These are phyloP conservation scores for Dactylellina parvicollis DNA, from an alignment of 2,329 filamentous ascomycete genomes.

Conservation along the genomic window DNA sequence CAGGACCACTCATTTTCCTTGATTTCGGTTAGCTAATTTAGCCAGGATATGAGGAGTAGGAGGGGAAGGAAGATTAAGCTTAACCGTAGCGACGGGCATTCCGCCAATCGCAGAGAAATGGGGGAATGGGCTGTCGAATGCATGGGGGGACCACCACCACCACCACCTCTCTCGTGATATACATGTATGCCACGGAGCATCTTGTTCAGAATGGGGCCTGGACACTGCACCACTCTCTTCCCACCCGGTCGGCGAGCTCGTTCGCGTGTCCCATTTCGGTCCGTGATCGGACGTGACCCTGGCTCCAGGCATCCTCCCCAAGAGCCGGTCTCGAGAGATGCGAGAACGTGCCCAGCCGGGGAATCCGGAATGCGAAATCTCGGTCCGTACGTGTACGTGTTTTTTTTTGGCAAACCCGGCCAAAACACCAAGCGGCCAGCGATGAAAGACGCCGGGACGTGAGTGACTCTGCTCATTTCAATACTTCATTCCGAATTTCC, in stretches of 20 bases:
- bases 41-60: constrained; percentile 8
- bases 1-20: constrained; percentile 21
- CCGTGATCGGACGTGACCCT: constrained; percentile 35
- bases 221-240: constrained; percentile 3
- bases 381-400: not conserved
- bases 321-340: not conserved
- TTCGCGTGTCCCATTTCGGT: constrained; percentile 21
- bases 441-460: not conserved
- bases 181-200: not conserved
- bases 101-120: constrained; percentile 9
- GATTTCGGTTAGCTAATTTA: constrained; percentile 54
- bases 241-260: not conserved
- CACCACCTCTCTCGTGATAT: not conserved
- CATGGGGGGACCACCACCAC: constrained; percentile 2
- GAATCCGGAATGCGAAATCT: constrained; percentile 1
- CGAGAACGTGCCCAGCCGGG: constrained; percentile 7
- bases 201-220: constrained; percentile 1
- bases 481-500: not conserved
- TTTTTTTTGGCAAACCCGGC: not conserved
- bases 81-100: constrained; percentile 48
- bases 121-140: not conserved
- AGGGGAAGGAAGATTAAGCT: constrained; percentile 37
- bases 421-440: not conserved
- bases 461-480: not conserved
- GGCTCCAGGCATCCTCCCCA: constrained; percentile 28